Base-by-base conservation (phyloP, 1,284 basidiomycete species). In the Bjerkandera adusta region DNA sequence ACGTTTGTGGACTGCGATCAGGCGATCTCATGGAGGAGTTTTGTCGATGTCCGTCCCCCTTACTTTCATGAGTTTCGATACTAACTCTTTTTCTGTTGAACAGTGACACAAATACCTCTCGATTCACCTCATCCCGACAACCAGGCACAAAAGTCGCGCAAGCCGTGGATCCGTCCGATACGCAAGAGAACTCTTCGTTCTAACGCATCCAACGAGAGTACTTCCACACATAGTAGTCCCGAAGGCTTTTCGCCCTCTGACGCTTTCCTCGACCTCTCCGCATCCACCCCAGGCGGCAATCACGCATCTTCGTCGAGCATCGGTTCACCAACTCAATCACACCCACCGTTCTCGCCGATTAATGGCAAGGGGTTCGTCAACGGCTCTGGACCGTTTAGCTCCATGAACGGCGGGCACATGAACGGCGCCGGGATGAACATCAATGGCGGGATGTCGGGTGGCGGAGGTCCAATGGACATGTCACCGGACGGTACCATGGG, bases 21-120 rank as follows among this genome's bases (percentile, higher is more conserved):
- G 90, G 91, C 34, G 92, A 94, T 66, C 76, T 94, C 30, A 86
- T 95, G 75, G 91, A 94, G 64, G 92, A 94, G 63, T 92, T 93
- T 59, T 94, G 92, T 69, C 81, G 91, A 60, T 71, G 91, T 92
- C 63, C 69, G 87, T 79, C 32, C 25, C 16, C 5, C 21, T 21
- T 25, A 33, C 26, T 26, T 24, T 32, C 36, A 45, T 35, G 18
- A 12, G 26, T 22, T 10, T n/a, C 34, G 26, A 5, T 38, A 30
- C 15, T n/a, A 25, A 30, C 13, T 36, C 36, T n/a, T 20, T 21
- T 41, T 13, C 36, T 30, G 35, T 43, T 29, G 32, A 49, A 21
- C 55, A 92, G 91, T 93, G 47, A 92, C 90, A 5, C 84, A 89
- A 59, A 92, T 93, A 52, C 91, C 92, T 22, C 75, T 94, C 45